A percentile compares a stretch with the other conserved stretches of the same genome.
Evolutionary conservation across 257 asterid genomes (phyloP).

Genomic region (Orobanche coerulescens): DNA sequence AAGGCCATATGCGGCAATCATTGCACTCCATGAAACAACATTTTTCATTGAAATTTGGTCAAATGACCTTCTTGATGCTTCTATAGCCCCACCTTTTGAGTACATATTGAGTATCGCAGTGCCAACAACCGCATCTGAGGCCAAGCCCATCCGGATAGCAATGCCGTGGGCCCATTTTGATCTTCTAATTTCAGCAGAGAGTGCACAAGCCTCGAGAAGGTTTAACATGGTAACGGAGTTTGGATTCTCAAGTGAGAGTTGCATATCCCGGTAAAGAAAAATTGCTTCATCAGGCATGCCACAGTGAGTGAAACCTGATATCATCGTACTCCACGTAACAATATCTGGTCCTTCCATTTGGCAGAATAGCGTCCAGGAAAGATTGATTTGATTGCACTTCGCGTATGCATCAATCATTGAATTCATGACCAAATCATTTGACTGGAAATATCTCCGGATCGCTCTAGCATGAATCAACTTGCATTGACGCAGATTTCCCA

Average conservation of each 20-base stretch:
- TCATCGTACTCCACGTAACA: constrained; percentile 92
- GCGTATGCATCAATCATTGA: constrained; percentile 77
- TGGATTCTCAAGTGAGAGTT: constrained; percentile 30
- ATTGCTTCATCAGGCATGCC: constrained; percentile 77
- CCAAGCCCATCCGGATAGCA: constrained; percentile 57
- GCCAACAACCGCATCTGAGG: constrained; percentile 57
- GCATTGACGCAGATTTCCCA: constrained; percentile 43
- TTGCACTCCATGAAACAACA: constrained; percentile 70
- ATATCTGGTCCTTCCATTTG: constrained; percentile 44
- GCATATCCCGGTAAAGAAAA: constrained; percentile 52
- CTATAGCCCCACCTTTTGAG: constrained; percentile 76
- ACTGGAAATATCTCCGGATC: constrained; percentile 41
- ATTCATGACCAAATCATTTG: constrained; percentile 62
- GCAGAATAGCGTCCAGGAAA: constrained; percentile 53
- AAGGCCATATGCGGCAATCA: constrained; percentile 70
- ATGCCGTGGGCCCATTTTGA: constrained; percentile 68
- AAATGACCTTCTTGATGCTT: constrained; percentile 56
- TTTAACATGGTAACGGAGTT: constrained; percentile 49
- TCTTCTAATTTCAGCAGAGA: constrained; percentile 50
- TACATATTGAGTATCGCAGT: constrained; percentile 84
- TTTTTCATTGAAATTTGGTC: constrained; percentile 48
- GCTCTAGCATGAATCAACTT: constrained; percentile 55
- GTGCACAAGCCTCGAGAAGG: constrained; percentile 78
- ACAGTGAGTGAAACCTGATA: constrained; percentile 65
- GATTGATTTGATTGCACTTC: constrained; percentile 48